Evolutionary conservation across 441 rosid species (phyloP).

Genomic region (Pelargonium exstipulatum): DNA sequence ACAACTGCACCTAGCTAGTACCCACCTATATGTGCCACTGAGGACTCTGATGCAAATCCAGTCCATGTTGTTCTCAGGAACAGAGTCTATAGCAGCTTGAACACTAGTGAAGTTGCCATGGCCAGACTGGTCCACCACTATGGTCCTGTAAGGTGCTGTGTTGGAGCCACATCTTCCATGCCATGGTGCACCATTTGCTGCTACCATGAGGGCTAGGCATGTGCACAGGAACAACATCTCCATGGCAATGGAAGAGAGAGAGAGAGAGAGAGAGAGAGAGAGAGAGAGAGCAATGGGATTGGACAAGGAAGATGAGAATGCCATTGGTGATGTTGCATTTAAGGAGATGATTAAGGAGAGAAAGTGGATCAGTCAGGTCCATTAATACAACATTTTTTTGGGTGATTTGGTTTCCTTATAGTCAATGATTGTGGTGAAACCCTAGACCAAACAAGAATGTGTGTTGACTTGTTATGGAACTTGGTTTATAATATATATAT

Average conservation of each 20-base stretch:
- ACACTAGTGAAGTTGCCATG: neutral
- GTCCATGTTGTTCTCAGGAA: neutral
- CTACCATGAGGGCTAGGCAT: neutral
- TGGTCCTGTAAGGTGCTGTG: neutral
- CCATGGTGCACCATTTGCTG: neutral
- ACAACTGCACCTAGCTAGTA: neutral
- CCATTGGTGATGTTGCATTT: neutral
- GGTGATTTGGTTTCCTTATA: too few relatives aligned
- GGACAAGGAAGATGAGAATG: neutral
- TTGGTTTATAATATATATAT: too few relatives aligned
- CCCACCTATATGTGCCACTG: conserved; percentile 56
- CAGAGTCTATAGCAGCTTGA: conserved; percentile 1
- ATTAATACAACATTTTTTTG: too few relatives aligned
- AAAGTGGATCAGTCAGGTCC: too few relatives aligned
- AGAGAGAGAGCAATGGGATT: neutral
- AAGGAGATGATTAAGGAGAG: neutral
- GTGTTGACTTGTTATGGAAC: too few relatives aligned
- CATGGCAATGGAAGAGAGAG: neutral
- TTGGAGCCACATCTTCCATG: neutral
- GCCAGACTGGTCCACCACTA: neutral
- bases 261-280: neutral
- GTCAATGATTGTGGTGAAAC: too few relatives aligned
- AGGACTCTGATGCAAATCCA: conserved; percentile 34
- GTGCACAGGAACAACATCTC: neutral
- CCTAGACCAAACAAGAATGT: too few relatives aligned